A percentile compares a stretch with the other conserved stretches of the same genome.
phyloP scores from a whole-genome alignment of 768 basidiomycete species.

The Podaxis sp. region DNA sequence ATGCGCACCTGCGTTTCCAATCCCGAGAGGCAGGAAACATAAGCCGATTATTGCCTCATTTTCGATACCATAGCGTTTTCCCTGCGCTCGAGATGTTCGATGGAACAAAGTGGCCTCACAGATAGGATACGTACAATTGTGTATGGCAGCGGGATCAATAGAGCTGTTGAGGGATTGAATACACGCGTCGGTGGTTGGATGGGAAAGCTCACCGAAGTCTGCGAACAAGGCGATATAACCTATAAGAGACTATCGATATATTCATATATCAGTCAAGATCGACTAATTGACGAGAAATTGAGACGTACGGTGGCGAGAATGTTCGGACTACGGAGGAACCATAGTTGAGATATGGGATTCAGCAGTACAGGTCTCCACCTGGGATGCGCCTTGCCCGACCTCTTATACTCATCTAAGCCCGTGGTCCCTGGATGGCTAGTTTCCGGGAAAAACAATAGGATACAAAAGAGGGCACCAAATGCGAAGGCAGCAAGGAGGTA shows the following conservation, averaged over 20 bases:
- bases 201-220: slow-evolving; percentile 38
- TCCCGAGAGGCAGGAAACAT: slow-evolving; percentile 47
- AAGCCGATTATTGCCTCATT: slow-evolving; percentile 50
- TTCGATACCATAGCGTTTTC: slow-evolving; percentile 41
- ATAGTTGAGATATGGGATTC: slow-evolving; percentile 49
- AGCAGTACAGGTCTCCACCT: slow-evolving; percentile 33
- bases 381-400: slow-evolving; percentile 20
- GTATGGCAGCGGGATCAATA: neutral
- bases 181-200: neutral
- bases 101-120: slow-evolving; percentile 6
- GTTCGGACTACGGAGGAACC: slow-evolving; percentile 51
- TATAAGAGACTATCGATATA: slow-evolving; percentile 15
- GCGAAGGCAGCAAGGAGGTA: slow-evolving; percentile 36
- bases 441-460: slow-evolving; percentile 53
- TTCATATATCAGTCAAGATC: neutral
- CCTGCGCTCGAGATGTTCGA: slow-evolving; percentile 30
- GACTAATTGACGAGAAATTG: neutral
- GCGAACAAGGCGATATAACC: slow-evolving; percentile 21
- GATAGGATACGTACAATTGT: slow-evolving; percentile 6
- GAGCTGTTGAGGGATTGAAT: neutral
- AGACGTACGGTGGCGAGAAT: slow-evolving; percentile 43
- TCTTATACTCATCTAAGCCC: slow-evolving; percentile 47
- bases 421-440: slow-evolving; percentile 58
- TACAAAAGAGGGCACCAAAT: slow-evolving; percentile 31
- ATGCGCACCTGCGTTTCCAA: slow-evolving; percentile 45